phyloP scores from a whole-genome alignment of 805 yeast genomes.

The Debaryomyces maramus region DNA sequence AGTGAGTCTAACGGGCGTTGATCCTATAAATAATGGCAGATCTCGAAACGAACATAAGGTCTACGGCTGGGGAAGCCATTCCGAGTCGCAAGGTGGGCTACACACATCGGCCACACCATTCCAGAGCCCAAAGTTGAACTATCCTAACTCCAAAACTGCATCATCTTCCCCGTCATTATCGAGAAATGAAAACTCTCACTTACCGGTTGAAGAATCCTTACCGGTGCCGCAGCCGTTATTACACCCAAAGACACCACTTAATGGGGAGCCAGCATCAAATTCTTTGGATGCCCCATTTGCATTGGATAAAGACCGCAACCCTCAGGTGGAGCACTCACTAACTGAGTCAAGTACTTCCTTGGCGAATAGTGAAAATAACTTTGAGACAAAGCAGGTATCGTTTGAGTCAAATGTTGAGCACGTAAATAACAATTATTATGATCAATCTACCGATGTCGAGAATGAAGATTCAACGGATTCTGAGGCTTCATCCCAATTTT shows the following conservation, averaged over 20 bases:
- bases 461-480: conserved; percentile 9
- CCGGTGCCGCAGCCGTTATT: neutral
- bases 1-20: neutral
- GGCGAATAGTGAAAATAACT: conserved; percentile 11
- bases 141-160: neutral
- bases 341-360: conserved; percentile 8
- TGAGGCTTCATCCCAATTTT: conserved; percentile 38
- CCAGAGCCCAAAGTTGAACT: neutral
- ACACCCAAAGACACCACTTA: neutral
- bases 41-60: neutral
- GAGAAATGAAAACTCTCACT: neutral
- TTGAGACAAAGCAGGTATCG: conserved; percentile 11
- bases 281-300: neutral
- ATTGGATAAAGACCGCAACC: conserved; percentile 6
- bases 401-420: conserved; percentile 5
- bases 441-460: neutral
- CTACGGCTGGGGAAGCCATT: conserved; percentile 2
- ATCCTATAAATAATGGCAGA: neutral
- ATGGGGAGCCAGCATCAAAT: neutral
- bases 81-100: neutral
- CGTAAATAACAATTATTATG: neutral
- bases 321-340: neutral
- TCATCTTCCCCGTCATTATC: neutral
- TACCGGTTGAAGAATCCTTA: too few species aligned
- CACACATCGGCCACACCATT: neutral